Evolutionary conservation across 768 basidiomycete genomes (phyloP), one percentile per base, ranked within the genome.

Genomic region (Rhizopogon rudus): DNA sequence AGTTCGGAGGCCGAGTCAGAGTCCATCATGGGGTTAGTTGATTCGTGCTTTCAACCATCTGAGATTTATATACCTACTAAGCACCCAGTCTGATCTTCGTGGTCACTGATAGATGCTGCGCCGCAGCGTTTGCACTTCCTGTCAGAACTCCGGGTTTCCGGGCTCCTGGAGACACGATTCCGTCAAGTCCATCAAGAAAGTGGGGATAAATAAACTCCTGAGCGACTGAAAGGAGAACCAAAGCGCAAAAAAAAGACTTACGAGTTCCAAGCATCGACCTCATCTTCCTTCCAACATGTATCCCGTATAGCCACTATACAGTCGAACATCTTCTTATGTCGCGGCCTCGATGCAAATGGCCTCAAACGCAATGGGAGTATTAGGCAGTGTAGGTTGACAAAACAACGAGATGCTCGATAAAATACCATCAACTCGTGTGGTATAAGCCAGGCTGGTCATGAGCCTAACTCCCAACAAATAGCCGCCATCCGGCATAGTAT

Each of bases 261-360:
- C 86, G 64, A 71, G 69, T 93, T 93, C 91, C 91, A 93, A 33
- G 80, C 81, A 44, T 88, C 86, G 39, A 92, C 81, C 67, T 93
- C 89, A 67, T 92, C 88, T 71, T 92, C 88, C 73, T 77, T 77
- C 59, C 91, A 67, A 25, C 84, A 88, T 3, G 81, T 80, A 51
- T 80, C 76, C 63, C 93, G 79, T 72, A 96, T 70, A 40, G 66
- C 77, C 58, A 73, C 70, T 78, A 96, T 73, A 67, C 91, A 93
- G 40, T 87, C 81, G 28, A 91, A 45, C 73, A 94, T 78, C 68
- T 93, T 88, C 14, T 75, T 74, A 39, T 77, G 78, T 57, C 92
- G 78, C 25, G 25, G 25, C 61, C 83, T 78, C 39, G 70, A 73
- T 40, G 88, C 80, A 71, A 95, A 96, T 39, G 89, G 89, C 28